These are phyloP conservation scores for Fomitopsis serialis DNA, from an alignment of 768 basidiomycete genomes.

Conservation along the genomic window DNA sequence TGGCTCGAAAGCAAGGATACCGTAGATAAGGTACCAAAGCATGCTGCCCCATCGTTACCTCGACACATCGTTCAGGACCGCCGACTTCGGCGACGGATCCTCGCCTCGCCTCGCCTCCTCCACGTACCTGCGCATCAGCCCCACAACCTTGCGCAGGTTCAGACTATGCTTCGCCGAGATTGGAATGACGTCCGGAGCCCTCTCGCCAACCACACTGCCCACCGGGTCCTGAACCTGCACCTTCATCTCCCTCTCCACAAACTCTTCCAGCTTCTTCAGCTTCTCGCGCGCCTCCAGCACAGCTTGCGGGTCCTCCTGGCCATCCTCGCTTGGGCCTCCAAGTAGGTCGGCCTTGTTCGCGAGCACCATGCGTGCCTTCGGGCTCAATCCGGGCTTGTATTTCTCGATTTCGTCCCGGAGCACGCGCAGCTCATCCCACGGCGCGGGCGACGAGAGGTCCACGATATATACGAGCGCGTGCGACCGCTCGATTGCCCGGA, in stretches of 20 bases:
- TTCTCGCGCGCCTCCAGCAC: constrained; percentile 54
- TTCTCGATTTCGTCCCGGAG: constrained; percentile 81
- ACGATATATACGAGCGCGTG: constrained; percentile 89
- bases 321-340: constrained; percentile 31
- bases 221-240: constrained; percentile 14
- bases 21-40: too few species aligned
- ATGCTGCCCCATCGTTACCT: too few species aligned
- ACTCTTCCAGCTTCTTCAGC: constrained; percentile 49
- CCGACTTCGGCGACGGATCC: too few species aligned
- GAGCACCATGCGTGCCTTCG: constrained; percentile 73
- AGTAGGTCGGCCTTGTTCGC: constrained; percentile 95
- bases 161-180: constrained; percentile 83
- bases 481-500: constrained; percentile 90
- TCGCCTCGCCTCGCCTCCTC: constrained; percentile 29
- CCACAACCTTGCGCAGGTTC: constrained; percentile 70
- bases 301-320: constrained; percentile 37
- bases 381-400: constrained; percentile 74
- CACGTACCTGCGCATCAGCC: constrained; percentile 64
- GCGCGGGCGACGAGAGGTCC: constrained; percentile 69
- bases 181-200: constrained; percentile 64
- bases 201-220: constrained; percentile 21
- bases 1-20: too few species aligned
- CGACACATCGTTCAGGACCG: too few species aligned
- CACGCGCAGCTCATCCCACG: constrained; percentile 71
- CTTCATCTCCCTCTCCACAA: constrained; percentile 44